These are phyloP conservation scores for Beta corolliflora DNA, from an alignment of 179 eudicot species.

Conservation along the genomic window DNA sequence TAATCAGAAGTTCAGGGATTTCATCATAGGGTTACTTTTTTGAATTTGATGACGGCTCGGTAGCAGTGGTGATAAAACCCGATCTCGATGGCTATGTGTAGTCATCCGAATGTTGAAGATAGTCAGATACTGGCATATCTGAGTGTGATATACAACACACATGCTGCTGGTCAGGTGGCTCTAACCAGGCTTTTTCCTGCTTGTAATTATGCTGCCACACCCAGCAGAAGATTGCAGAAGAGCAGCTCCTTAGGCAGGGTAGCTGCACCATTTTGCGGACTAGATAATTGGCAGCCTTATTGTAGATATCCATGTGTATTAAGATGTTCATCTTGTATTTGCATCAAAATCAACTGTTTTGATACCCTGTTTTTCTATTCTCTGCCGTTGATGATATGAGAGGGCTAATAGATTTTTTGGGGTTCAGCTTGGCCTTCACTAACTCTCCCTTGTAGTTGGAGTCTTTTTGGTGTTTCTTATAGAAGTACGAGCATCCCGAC, in stretches of 20 bases:
- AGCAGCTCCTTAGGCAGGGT: constrained; percentile 36
- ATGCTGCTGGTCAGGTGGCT: constrained; percentile 63
- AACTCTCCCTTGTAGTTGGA: constrained; percentile 22
- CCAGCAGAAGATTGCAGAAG: constrained; percentile 44
- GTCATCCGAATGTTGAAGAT: constrained; percentile 26
- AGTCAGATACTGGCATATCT: constrained; percentile 44
- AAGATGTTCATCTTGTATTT: constrained; percentile 29
- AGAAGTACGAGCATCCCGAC: background rate
- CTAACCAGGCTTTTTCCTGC: constrained; percentile 59
- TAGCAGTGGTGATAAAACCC: constrained; percentile 59
- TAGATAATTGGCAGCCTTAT: constrained; percentile 43
- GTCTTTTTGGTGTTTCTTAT: background rate
- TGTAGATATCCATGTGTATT: constrained; percentile 66
- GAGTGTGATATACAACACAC: constrained; percentile 53
- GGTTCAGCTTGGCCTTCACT: constrained; percentile 9
- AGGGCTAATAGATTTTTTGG: constrained; percentile 27
- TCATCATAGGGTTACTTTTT: constrained; percentile 37
- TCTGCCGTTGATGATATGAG: constrained; percentile 32
- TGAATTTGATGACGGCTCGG: constrained; percentile 72
- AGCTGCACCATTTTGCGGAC: constrained; percentile 44
- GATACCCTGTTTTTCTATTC: constrained; percentile 17
- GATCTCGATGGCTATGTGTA: constrained; percentile 73
- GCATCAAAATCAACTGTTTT: constrained; percentile 24
- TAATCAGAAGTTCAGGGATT: constrained; percentile 27
- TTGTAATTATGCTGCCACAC: constrained; percentile 61